Percentiles rank a stretch among this genome's conserved stretches.
These are phyloP conservation scores for Fusarium redolens DNA, from an alignment of 2,329 filamentous ascomycete genomes.

Conservation along the genomic window DNA sequence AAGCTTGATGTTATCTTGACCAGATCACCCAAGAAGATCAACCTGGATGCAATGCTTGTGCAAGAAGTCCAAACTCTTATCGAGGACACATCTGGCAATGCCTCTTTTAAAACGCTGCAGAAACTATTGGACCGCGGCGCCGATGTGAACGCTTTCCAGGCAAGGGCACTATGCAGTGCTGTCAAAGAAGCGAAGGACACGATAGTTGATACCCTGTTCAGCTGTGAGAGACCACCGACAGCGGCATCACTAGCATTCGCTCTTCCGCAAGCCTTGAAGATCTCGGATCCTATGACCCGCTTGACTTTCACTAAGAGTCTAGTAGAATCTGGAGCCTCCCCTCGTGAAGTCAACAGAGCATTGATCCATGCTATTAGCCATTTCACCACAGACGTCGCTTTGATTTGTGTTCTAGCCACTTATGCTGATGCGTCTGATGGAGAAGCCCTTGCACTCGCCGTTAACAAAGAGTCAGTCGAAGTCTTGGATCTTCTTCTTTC, in stretches of 20 bases:
- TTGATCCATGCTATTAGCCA: slow-evolving; percentile 62
- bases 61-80: slow-evolving; percentile 62
- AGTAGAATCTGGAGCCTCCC: slow-evolving; percentile 60
- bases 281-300: slow-evolving; percentile 63
- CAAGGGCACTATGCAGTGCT: slow-evolving; percentile 62
- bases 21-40: slow-evolving; percentile 56
- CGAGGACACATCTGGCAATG: slow-evolving; percentile 50
- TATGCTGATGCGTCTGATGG: slow-evolving; percentile 64
- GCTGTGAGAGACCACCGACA: slow-evolving; percentile 50
- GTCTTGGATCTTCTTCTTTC: slow-evolving; percentile 59
- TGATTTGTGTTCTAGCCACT: slow-evolving; percentile 58
- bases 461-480: slow-evolving; percentile 59
- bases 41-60: slow-evolving; percentile 59
- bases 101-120: slow-evolving; percentile 58
- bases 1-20: slow-evolving; percentile 63
- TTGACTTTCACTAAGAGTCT: slow-evolving; percentile 62
- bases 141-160: slow-evolving; percentile 65
- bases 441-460: slow-evolving; percentile 59
- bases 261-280: slow-evolving; percentile 64
- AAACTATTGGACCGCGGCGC: slow-evolving; percentile 63
- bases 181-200: slow-evolving; percentile 58
- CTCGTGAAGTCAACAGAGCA: slow-evolving; percentile 62
- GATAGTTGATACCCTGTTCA: slow-evolving; percentile 63
- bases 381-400: slow-evolving; percentile 60
- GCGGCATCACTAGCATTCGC: slow-evolving; percentile 60